Conservation (phyloP, 1,284 basidiomycete genomes). For the Leccinum subatratum region DNA sequence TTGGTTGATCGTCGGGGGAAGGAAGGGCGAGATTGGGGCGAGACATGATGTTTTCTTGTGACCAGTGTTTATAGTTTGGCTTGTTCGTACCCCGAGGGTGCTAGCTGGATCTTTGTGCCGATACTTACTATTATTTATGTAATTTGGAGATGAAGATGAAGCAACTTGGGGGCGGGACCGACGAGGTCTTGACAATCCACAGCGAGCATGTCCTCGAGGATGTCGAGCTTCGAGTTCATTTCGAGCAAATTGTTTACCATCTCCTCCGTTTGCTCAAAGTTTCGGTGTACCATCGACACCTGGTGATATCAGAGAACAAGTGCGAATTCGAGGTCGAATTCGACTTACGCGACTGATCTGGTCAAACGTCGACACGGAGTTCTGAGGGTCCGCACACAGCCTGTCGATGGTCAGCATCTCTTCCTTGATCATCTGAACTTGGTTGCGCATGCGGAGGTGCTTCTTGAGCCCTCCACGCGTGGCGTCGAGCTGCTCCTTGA, state of each 20-base stretch:
- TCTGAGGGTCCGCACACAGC: slow-evolving; percentile 69
- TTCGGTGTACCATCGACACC: slow-evolving; percentile 94
- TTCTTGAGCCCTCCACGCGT: slow-evolving; percentile 87
- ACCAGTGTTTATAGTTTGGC: too few relatives aligned
- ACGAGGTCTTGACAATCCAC: slow-evolving; percentile 70
- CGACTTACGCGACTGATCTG: slow-evolving; percentile 80
- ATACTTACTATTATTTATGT: too few relatives aligned
- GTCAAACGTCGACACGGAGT: slow-evolving; percentile 77
- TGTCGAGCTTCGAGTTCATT: slow-evolving; percentile 81
- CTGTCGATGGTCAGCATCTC: slow-evolving; percentile 88
- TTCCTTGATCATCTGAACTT: slow-evolving; percentile 84
- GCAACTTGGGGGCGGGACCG: slow-evolving; percentile 82
- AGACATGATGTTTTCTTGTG: too few relatives aligned
- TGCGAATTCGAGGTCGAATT: slow-evolving; percentile 24
- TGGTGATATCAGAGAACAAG: slow-evolving; percentile 29
- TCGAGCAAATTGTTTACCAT: slow-evolving; percentile 90
- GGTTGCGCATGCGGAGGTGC: slow-evolving; percentile 75
- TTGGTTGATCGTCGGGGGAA: too few relatives aligned
- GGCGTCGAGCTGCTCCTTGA: slow-evolving; percentile 90
- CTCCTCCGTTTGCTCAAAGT: slow-evolving; percentile 91
- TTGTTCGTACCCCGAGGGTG: too few relatives aligned
- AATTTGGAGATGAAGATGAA: slow-evolving; percentile 88
- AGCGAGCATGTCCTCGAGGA: slow-evolving; percentile 75
- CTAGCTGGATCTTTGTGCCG: too few relatives aligned
- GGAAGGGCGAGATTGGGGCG: too few relatives aligned